A percentile compares a stretch with the other conserved stretches of the same genome.
These are phyloP conservation scores for Asterochloris erici DNA, from an alignment of 139 green algal species.

Conservation along the genomic window DNA sequence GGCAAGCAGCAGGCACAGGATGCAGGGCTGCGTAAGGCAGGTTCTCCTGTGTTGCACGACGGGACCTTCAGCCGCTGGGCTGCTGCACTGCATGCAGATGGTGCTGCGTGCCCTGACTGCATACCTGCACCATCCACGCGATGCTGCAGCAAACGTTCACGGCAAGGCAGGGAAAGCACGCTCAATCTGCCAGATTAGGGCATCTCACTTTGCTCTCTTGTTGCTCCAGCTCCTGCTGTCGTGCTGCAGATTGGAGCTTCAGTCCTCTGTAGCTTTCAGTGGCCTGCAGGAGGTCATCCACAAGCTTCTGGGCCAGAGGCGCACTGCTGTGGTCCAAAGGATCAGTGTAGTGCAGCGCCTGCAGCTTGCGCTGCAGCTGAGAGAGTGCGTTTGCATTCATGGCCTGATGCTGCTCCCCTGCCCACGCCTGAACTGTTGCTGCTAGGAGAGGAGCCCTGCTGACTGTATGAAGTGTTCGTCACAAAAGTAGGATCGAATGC, in stretches of 20 bases:
- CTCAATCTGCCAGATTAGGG: too few species aligned
- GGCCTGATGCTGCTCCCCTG: too few species aligned
- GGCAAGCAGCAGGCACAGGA: too few species aligned
- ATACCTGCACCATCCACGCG: neutral
- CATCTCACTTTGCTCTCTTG: slow-evolving; percentile 47
- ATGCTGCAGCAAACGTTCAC: too few species aligned
- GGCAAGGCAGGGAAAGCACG: neutral
- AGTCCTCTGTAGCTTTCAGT: slow-evolving; percentile 56
- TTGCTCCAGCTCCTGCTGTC: slow-evolving; percentile 46
- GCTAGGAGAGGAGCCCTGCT: too few species aligned
- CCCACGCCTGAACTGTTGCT: too few species aligned
- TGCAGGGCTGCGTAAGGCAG: neutral
- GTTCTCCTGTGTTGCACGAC: neutral
- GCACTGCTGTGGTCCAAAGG: slow-evolving; percentile 34
- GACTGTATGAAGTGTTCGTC: too few species aligned
- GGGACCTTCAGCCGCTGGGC: neutral
- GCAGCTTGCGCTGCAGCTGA: slow-evolving; percentile 46
- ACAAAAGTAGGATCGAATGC: too few species aligned
- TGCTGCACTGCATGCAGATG: neutral
- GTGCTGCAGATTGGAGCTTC: slow-evolving; percentile 47
- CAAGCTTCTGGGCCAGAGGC: slow-evolving; percentile 48
- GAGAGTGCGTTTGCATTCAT: slow-evolving; percentile 6
- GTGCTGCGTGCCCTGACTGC: neutral
- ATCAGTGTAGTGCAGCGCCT: slow-evolving; percentile 57
- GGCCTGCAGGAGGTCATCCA: slow-evolving; percentile 62